A percentile compares a stretch with the other conserved stretches of the same genome.
These are phyloP conservation scores for Rhodotorula paludigena DNA, from an alignment of 768 basidiomycete species.

Conservation along the genomic window DNA sequence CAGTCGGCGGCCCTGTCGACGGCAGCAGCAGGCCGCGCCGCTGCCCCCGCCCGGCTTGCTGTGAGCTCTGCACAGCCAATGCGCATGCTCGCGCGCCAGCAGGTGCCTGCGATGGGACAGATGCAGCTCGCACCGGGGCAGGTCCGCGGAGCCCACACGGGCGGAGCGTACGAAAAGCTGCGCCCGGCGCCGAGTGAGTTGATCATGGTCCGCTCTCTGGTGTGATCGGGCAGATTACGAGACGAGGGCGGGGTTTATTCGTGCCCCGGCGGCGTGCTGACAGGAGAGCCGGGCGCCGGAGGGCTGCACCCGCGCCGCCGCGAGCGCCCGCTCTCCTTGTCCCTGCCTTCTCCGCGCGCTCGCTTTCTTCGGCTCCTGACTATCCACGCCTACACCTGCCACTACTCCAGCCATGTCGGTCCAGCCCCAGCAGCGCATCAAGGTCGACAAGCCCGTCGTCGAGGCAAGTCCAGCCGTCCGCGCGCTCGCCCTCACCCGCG, in stretches of 20 bases:
- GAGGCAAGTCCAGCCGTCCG: constrained; percentile 28
- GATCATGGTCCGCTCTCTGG: not conserved
- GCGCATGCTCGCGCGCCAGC: not conserved
- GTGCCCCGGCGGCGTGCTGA: no score
- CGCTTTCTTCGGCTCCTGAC: not conserved
- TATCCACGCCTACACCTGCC: not conserved
- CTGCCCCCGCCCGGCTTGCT: no score
- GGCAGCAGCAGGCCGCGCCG: no score
- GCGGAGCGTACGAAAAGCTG: not conserved
- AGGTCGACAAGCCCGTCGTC: constrained; percentile 43
- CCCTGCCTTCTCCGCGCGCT: no score
- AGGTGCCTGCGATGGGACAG: not conserved
- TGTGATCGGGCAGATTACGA: not conserved
- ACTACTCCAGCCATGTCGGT: constrained; percentile 19
- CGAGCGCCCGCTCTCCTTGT: not conserved
- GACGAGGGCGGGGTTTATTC: not conserved
- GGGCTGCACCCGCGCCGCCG: no score
- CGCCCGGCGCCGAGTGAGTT: not conserved
- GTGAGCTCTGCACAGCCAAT: no score
- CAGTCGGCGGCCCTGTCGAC: no score
- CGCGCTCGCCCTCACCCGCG: not conserved
- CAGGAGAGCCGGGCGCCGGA: no score
- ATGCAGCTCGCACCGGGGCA: not conserved
- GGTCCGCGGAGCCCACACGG: not conserved
- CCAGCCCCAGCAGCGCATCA: constrained; percentile 34